These are phyloP conservation scores for Agaricus bisporus DNA, from an alignment of 768 basidiomycete species.

Conservation along the genomic window DNA sequence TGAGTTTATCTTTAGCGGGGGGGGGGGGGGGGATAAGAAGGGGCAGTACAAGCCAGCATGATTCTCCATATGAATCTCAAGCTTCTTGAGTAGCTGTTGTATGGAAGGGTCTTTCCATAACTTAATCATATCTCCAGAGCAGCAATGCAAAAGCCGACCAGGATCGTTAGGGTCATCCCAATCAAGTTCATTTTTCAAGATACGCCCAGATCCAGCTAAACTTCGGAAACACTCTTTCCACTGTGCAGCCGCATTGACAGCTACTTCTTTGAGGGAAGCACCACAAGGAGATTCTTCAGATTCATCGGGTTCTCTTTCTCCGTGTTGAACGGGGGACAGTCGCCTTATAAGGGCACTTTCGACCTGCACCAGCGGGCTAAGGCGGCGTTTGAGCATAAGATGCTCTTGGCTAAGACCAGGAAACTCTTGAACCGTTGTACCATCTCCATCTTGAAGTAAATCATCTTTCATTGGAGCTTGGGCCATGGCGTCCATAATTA, in stretches of 20 bases:
- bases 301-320: slow-evolving; percentile 23
- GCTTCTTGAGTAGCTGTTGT: slow-evolving; percentile 40
- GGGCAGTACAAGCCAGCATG: slow-evolving; percentile 58
- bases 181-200: slow-evolving; percentile 11
- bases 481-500: slow-evolving; percentile 52
- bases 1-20: neutral
- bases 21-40: neutral
- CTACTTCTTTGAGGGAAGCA: slow-evolving; percentile 34
- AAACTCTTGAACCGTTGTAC: slow-evolving; percentile 19
- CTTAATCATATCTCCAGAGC: slow-evolving; percentile 55
- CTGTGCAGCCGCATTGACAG: slow-evolving; percentile 42
- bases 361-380: slow-evolving; percentile 55
- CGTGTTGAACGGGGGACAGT: slow-evolving; percentile 42
- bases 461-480: slow-evolving; percentile 22
- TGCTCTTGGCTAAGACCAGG: slow-evolving; percentile 37
- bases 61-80: slow-evolving; percentile 59
- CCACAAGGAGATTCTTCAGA: slow-evolving; percentile 8
- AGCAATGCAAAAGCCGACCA: slow-evolving; percentile 48
- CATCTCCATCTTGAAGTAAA: slow-evolving; percentile 16
- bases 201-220: slow-evolving; percentile 1
- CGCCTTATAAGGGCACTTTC: slow-evolving; percentile 55
- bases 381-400: slow-evolving; percentile 48
- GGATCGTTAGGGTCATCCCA: slow-evolving; percentile 52
- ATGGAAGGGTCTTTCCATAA: slow-evolving; percentile 60
- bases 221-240: slow-evolving; percentile 46